Conservation (phyloP, 192 early-diverging fungal genomes). For the Allomyces arbusculus region DNA sequence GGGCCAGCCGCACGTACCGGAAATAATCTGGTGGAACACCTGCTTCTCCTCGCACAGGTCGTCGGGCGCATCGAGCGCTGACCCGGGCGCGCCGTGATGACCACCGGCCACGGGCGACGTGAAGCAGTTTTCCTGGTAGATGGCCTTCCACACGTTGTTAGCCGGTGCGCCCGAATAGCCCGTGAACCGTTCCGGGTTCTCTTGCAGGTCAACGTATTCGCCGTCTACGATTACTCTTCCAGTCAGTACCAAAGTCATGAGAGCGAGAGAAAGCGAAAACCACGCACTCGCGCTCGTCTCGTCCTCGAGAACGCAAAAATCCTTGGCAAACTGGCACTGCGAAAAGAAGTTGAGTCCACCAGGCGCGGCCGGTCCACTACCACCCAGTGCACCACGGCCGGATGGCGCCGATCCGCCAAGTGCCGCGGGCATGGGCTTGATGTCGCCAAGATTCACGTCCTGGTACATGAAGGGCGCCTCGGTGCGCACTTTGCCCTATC, state of each 20-base stretch:
- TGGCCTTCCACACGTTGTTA: constrained; percentile 78
- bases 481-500: background rate
- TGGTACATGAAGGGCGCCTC: background rate
- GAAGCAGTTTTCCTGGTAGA: constrained; percentile 97
- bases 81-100: background rate
- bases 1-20: constrained; percentile 13
- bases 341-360: background rate
- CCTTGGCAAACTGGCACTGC: constrained; percentile 15
- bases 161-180: constrained; percentile 82
- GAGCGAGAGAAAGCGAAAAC: constrained; percentile 4
- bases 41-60: constrained; percentile 59
- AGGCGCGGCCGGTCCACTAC: background rate
- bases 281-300: constrained; percentile 22
- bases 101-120: constrained; percentile 18
- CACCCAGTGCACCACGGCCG: background rate
- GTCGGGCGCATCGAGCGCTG: constrained; percentile 1
- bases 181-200: constrained; percentile 93
- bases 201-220: constrained; percentile 68
- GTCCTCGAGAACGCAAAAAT: constrained; percentile 80
- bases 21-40: constrained; percentile 55
- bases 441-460: background rate
- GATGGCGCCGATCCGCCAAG: no score
- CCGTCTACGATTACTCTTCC: constrained; percentile 19
- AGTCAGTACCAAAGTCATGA: background rate
- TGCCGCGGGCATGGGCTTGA: background rate